phyloP scores from a whole-genome alignment of 768 basidiomycete genomes.

The Kwoniella shandongensis region DNA sequence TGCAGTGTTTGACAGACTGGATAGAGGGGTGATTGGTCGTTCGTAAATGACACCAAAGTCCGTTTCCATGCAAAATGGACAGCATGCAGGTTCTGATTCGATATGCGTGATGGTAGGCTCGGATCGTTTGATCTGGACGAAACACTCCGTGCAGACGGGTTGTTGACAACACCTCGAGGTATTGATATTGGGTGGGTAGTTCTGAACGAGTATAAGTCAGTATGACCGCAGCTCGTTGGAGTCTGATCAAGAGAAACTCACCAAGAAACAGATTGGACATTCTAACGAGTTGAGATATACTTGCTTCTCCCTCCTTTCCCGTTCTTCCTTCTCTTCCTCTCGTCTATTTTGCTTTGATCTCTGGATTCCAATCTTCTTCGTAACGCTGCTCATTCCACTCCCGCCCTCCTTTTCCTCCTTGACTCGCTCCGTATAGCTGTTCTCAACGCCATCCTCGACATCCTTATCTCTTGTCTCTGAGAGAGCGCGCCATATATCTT shows the following conservation, averaged over 20 bases:
- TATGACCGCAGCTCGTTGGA: neutral
- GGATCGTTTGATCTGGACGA: constrained; percentile 95
- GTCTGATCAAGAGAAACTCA: constrained; percentile 55
- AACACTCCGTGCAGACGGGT: constrained; percentile 97
- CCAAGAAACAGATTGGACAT: constrained; percentile 98
- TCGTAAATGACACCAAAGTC: constrained; percentile 92
- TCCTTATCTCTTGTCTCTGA: constrained; percentile 46
- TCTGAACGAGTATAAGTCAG: constrained; percentile 61
- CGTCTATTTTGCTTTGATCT: constrained; percentile 28
- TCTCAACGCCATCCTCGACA: constrained; percentile 40
- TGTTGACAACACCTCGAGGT: constrained; percentile 98
- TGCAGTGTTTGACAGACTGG: constrained; percentile 22
- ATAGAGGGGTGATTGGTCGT: constrained; percentile 55
- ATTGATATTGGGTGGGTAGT: constrained; percentile 96
- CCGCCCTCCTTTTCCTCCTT: constrained; percentile 31
- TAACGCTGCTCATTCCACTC: constrained; percentile 20
- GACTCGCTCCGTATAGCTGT: constrained; percentile 39
- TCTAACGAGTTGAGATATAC: constrained; percentile 83
- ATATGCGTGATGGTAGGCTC: constrained; percentile 94
- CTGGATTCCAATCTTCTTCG: constrained; percentile 35
- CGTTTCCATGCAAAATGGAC: constrained; percentile 95
- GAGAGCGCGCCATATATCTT: constrained; percentile 60
- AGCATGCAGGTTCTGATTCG: constrained; percentile 93
- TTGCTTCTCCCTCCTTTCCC: constrained; percentile 65
- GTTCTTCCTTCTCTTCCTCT: constrained; percentile 35